Evolutionary conservation across 495 filamentous ascomycete species (phyloP), one percentile per base, ranked within the genome.

Genomic region (Neurospora cerealis): DNA sequence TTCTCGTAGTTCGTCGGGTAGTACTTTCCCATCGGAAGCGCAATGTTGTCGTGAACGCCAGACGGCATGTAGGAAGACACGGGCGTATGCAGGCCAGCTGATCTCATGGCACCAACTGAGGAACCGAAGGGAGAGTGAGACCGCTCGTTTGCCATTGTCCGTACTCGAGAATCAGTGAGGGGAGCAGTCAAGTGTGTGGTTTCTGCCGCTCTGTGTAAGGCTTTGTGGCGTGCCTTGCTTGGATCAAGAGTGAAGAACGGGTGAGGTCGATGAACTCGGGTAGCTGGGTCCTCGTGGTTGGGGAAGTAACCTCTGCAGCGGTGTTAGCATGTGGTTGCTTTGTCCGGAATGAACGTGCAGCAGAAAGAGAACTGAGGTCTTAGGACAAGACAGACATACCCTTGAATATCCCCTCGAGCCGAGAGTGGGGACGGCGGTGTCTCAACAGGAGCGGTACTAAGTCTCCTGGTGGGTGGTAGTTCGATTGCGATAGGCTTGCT

Each of bases 1-100:
- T 78, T 82, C 48, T 85, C 82, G 78, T 85, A 88, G 78, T 87
- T 87, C 19, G 84, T 80, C 6, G 86, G 87, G 70, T 88, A 86
- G 75, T 88, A 88, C 74, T 87, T 88, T n/a, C 87, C 87, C 77
- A 85, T 81, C 0, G 86, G 85, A 28, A 87, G 77, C 37, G 75
- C 77, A 28, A 73, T 78, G n/a, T 46, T 71, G 36, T 80, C 79
- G 70, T 82, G 79, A 21, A 74, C 70, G 19, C 84, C 84, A 24
- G 75, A 82, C 17, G 84, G 84, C 37, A 80, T 78, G 71, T 85
- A 85, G n/a, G 83, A 84, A 9, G 83, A 77, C 37, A 85, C 79
- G 2, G 81, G 83, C 0, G 81, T 84, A 44, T 77, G 73, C 15
- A 80, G 75, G 7, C 74, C 44, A 11, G 79, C 28, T 1, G 28